Percentiles rank a stretch among this genome's conserved stretches.
phyloP scores from a whole-genome alignment of 2,329 filamentous ascomycete species.

The Penicillium sp. region DNA sequence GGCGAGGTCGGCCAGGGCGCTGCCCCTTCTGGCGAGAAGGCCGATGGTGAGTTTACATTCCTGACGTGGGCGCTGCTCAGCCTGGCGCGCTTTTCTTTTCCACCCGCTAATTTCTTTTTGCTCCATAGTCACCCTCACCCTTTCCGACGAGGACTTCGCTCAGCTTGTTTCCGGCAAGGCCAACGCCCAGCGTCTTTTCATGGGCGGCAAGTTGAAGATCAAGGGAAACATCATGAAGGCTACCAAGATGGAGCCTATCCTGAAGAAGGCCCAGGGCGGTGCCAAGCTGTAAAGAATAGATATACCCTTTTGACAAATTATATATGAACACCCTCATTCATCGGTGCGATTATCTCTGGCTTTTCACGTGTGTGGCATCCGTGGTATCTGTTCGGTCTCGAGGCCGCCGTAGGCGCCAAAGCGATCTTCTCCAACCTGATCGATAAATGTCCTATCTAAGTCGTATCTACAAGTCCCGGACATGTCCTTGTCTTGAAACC shows the following conservation, averaged over 20 bases:
- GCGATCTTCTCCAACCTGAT: not conserved
- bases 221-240: slow-evolving; percentile 98
- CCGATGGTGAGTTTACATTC: slow-evolving; percentile 61
- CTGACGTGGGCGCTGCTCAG: not conserved
- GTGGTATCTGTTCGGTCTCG: not conserved
- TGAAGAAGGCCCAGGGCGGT: slow-evolving; percentile 81
- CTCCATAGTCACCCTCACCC: slow-evolving; percentile 68
- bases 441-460: not conserved
- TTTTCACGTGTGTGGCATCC: too few species aligned
- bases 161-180: slow-evolving; percentile 80
- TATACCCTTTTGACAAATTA: slow-evolving; percentile 27
- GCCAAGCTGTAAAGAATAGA: slow-evolving; percentile 67
- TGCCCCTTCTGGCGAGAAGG: slow-evolving; percentile 66
- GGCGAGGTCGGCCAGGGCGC: slow-evolving; percentile 76
- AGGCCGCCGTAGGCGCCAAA: not conserved
- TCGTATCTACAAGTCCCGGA: slow-evolving; percentile 25
- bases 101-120: slow-evolving; percentile 4
- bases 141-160: slow-evolving; percentile 83
- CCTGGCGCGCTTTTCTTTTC: not conserved
- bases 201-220: slow-evolving; percentile 98
- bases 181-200: slow-evolving; percentile 92
- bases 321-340: slow-evolving; percentile 7
- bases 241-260: slow-evolving; percentile 88
- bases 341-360: not conserved
- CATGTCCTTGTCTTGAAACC: slow-evolving; percentile 34